Evolutionary conservation across 768 basidiomycete genomes (phyloP).

Genomic region (Agrocybe chaxingu): DNA sequence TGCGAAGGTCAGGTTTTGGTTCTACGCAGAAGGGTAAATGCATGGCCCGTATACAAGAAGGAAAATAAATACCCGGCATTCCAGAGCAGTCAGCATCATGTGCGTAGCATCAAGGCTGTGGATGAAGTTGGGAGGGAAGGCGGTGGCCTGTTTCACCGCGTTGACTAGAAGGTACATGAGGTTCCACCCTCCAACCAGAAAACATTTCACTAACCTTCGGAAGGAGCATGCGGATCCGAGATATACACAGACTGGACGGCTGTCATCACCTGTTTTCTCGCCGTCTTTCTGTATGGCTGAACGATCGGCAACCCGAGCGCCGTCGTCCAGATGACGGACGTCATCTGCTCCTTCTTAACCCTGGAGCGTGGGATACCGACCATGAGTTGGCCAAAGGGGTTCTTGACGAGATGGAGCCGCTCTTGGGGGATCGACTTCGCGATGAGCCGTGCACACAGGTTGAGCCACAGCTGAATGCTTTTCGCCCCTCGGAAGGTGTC

Average conservation of each 20-base stretch:
- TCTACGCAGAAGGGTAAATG: constrained; percentile 34
- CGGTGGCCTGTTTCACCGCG: constrained; percentile 83
- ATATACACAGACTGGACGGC: constrained; percentile 85
- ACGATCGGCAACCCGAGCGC: constrained; percentile 94
- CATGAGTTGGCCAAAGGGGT: constrained; percentile 16
- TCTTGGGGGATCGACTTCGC: constrained; percentile 80
- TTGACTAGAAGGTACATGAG: constrained; percentile 49
- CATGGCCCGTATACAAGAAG: constrained; percentile 1
- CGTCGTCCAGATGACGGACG: constrained; percentile 94
- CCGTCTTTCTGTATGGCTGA: constrained; percentile 88
- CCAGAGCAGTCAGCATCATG: constrained; percentile 95
- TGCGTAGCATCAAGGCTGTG: constrained; percentile 98
- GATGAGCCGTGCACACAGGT: constrained; percentile 77
- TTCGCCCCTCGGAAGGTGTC: constrained; percentile 93
- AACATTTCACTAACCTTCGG: constrained; percentile 48
- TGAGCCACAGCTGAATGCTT: constrained; percentile 89
- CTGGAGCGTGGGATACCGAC: constrained; percentile 7
- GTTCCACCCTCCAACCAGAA: neutral
- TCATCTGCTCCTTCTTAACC: constrained; percentile 88
- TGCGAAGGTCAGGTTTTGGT: constrained; percentile 78
- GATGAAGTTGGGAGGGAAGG: constrained; percentile 99
- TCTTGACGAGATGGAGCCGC: constrained; percentile 47
- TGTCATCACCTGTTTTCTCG: constrained; percentile 82
- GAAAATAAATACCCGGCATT: constrained; percentile 58
- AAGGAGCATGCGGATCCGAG: constrained; percentile 74